A percentile compares a stretch with the other conserved stretches of the same genome.
These are phyloP conservation scores for Otatea glauca DNA, from an alignment of 176 grass and related monocot genomes.

Conservation along the genomic window DNA sequence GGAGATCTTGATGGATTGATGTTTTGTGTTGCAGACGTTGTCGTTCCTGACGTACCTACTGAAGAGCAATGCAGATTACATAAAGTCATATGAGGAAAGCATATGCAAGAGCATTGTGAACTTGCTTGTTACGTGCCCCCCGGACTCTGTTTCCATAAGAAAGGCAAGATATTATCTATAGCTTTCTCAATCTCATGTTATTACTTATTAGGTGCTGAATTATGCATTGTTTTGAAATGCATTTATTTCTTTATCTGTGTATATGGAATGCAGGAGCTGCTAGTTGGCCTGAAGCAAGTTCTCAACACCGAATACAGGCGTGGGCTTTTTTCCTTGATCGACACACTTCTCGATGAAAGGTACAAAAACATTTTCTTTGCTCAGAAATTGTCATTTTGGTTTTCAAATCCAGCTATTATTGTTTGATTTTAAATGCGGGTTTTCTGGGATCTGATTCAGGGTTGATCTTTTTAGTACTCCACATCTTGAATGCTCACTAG, in stretches of 20 bases:
- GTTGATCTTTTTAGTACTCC: background rate
- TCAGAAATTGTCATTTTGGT: background rate
- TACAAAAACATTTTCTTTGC: constrained; percentile 34
- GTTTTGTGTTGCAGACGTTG: constrained; percentile 70
- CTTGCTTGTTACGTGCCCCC: constrained; percentile 95
- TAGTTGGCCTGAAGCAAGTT: constrained; percentile 97
- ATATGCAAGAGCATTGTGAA: constrained; percentile 99
- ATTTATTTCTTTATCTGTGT: constrained; percentile 18
- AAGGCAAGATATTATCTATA: constrained; percentile 58
- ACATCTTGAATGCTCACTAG: constrained; percentile 2
- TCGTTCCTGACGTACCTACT: constrained; percentile 93
- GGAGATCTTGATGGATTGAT: constrained; percentile 30
- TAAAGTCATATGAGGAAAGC: constrained; percentile 93
- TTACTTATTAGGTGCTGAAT: constrained; percentile 10
- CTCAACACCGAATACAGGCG: constrained; percentile 88
- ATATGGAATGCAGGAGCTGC: constrained; percentile 68
- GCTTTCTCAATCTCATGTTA: background rate
- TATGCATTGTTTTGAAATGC: constrained; percentile 37
- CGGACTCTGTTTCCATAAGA: constrained; percentile 94
- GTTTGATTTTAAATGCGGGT: constrained; percentile 5
- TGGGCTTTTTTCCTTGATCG: constrained; percentile 90
- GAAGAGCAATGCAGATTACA: constrained; percentile 95
- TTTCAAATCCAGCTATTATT: background rate
- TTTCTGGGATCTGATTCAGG: constrained; percentile 22
- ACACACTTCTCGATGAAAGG: constrained; percentile 99